Conservation (phyloP, 192 early-diverging fungal species). For the Gryganskiella cystojenkinii region DNA sequence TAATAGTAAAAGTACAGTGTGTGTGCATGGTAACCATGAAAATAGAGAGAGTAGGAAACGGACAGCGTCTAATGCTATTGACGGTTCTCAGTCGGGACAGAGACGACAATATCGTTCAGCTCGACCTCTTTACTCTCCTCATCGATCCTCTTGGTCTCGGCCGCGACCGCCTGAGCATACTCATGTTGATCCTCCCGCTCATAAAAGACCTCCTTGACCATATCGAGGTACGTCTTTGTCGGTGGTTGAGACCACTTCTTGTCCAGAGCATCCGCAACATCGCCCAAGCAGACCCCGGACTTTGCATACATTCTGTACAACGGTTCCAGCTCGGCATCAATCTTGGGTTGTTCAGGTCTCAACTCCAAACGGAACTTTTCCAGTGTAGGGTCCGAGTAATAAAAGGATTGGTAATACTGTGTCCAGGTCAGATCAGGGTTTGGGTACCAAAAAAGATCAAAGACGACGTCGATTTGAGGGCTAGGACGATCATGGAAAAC, state of each 20-base stretch:
- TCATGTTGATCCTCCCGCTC: conserved; percentile 45
- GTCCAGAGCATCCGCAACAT: conserved; percentile 53
- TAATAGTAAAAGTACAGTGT: no score
- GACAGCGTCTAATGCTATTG: no score
- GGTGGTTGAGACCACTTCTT: conserved; percentile 56
- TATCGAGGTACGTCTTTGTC: conserved; percentile 35
- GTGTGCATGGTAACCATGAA: background rate
- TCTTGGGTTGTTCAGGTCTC: conserved; percentile 55
- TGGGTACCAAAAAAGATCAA: conserved; percentile 56
- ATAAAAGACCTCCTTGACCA: conserved; percentile 49
- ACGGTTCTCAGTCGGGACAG: conserved; percentile 17
- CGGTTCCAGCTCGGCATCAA: conserved; percentile 50
- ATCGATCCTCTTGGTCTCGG: conserved; percentile 26
- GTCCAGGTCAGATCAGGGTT: conserved; percentile 58
- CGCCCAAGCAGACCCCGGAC: conserved; percentile 52
- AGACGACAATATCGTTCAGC: conserved; percentile 47
- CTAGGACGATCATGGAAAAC: conserved; percentile 48
- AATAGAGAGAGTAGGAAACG: background rate
- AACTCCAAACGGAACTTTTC: conserved; percentile 57
- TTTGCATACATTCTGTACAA: conserved; percentile 56
- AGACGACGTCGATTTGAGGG: conserved; percentile 55
- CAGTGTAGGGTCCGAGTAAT: conserved; percentile 46
- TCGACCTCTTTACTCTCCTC: conserved; percentile 41
- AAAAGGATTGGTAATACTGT: conserved; percentile 53
- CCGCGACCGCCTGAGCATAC: conserved; percentile 31